phyloP scores from a whole-genome alignment of 140 eudicot genomes.

The Oenanthe javanica region DNA sequence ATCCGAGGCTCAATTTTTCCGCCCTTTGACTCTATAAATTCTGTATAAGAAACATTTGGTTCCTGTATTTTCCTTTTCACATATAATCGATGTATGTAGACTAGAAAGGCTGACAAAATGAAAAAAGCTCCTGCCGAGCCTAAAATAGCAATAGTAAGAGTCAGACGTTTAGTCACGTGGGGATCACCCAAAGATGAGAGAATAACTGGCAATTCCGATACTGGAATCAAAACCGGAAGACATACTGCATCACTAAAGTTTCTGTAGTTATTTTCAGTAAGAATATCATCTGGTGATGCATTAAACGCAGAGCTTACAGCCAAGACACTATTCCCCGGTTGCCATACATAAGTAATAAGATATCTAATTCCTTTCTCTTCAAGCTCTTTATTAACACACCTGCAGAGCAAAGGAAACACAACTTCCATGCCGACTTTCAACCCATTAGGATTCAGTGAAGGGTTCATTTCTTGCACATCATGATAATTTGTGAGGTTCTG shows the following conservation, averaged over 20 bases:
- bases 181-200: not conserved
- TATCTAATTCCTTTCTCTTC: not conserved
- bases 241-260: not conserved
- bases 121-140: not conserved
- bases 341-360: slow-evolving; percentile 6
- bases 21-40: not conserved
- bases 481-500: slow-evolving; percentile 2
- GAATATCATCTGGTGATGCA: not conserved
- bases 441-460: not conserved
- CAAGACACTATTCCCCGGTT: not conserved
- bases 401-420: slow-evolving; percentile 8
- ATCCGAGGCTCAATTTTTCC: not conserved
- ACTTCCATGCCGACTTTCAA: not conserved
- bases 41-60: not conserved
- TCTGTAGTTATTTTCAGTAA: not conserved
- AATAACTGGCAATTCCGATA: not conserved
- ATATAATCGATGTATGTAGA: not conserved
- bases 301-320: slow-evolving; percentile 4
- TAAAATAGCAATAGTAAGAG: not conserved
- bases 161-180: not conserved
- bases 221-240: slow-evolving; percentile 3
- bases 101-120: not conserved
- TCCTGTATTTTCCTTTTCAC: not conserved
- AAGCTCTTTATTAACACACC: not conserved
- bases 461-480: slow-evolving; percentile 1